phyloP scores from a whole-genome alignment of 2,329 filamentous ascomycete genomes.

The Nakataea oryzae region DNA sequence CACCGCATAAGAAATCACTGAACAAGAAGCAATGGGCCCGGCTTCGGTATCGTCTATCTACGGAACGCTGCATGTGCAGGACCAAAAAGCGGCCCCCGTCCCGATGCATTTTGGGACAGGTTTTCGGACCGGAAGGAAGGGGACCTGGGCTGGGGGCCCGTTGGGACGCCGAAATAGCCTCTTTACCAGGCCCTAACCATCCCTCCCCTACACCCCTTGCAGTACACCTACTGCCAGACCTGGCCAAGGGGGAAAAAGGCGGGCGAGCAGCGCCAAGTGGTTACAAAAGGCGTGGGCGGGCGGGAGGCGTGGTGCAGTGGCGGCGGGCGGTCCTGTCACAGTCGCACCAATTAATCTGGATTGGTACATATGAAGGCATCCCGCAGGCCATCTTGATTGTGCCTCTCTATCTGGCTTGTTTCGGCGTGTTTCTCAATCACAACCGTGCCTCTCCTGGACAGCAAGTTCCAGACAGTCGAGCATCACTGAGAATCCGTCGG shows the following conservation, averaged over 20 bases:
- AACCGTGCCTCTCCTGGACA: neutral
- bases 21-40: too few species aligned
- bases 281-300: neutral
- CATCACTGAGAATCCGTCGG: neutral
- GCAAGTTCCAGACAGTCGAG: neutral
- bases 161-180: too few species aligned
- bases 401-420: neutral
- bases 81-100: neutral
- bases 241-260: neutral
- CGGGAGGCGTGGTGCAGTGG: neutral
- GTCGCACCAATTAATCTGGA: neutral
- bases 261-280: neutral
- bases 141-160: neutral
- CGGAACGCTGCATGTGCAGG: neutral
- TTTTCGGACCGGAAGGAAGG: neutral
- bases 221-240: too few species aligned
- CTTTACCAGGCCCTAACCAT: too few species aligned
- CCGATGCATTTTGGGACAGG: neutral
- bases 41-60: too few species aligned
- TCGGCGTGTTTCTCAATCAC: neutral
- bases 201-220: too few species aligned
- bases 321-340: neutral
- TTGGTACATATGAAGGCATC: too few species aligned
- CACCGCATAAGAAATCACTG: too few species aligned
- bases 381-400: neutral